Conservation (phyloP, 2,329 filamentous ascomycete species). For the Aureobasidium sp. region DNA sequence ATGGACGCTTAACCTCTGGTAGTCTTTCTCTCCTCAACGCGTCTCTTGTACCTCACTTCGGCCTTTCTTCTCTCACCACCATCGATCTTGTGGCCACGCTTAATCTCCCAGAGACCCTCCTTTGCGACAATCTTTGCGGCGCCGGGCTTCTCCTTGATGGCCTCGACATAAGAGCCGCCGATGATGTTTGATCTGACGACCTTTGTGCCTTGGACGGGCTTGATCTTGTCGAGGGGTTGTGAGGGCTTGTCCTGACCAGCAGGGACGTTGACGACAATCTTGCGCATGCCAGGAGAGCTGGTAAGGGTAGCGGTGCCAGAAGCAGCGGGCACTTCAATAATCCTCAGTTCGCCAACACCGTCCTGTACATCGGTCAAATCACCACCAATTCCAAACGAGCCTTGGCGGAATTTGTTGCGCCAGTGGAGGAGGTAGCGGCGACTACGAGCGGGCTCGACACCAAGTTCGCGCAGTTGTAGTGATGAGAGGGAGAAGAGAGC, state of each 20-base stretch:
- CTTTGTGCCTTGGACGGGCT: conserved; percentile 57
- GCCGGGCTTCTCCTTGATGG: conserved; percentile 54
- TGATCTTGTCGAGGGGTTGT: conserved; percentile 40
- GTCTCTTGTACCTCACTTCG: conserved; percentile 80
- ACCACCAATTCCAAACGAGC: conserved; percentile 72
- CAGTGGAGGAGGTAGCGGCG: conserved; percentile 81
- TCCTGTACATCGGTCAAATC: conserved; percentile 68
- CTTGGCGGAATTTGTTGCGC: conserved; percentile 76
- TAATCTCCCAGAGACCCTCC: conserved; percentile 91
- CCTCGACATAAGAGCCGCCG: conserved; percentile 65
- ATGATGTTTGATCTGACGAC: conserved; percentile 64
- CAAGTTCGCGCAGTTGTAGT: conserved; percentile 69
- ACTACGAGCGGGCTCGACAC: conserved; percentile 76
- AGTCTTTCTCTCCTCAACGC: conserved; percentile 71
- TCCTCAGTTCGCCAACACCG: conserved; percentile 51
- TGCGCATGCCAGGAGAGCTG: conserved; percentile 48
- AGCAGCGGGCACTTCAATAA: conserved; percentile 47
- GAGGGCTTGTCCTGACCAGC: conserved; percentile 44
- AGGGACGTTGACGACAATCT: conserved; percentile 54
- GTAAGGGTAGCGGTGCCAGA: conserved; percentile 42
- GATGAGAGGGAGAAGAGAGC: conserved; percentile 78
- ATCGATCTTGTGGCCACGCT: conserved; percentile 83
- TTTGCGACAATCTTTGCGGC: conserved; percentile 62
- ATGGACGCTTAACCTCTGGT: conserved; percentile 34
- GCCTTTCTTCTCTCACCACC: conserved; percentile 87